Evolutionary conservation across 2,329 filamentous ascomycete genomes (phyloP).

Genomic region (Exophiala sp.): DNA sequence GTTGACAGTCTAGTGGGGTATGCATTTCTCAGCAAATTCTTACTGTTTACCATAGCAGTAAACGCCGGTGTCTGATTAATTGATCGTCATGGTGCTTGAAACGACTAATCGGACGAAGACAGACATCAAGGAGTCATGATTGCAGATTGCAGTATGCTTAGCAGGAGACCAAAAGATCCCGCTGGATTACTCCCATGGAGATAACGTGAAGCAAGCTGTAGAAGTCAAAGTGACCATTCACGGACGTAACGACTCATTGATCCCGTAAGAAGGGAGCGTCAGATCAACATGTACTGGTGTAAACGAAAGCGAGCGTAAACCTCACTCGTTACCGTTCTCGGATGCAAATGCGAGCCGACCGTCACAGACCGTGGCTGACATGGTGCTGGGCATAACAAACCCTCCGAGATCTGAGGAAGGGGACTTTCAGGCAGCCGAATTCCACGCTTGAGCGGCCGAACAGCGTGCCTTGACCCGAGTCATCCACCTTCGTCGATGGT

Average conservation of each 20-base stretch:
- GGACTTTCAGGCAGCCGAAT: neutral
- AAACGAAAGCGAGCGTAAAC: neutral
- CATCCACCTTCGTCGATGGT: too few species aligned
- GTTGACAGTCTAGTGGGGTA: neutral
- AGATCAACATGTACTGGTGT: neutral
- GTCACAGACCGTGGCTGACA: neutral
- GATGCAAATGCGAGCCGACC: conserved; percentile 2
- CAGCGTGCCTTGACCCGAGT: too few species aligned
- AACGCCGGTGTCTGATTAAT: too few species aligned
- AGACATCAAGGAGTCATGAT: neutral
- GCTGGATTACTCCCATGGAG: neutral
- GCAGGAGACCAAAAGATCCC: neutral
- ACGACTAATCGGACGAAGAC: neutral
- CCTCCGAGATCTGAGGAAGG: neutral
- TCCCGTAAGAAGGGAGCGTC: conserved; percentile 11
- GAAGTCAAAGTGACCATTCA: conserved; percentile 1
- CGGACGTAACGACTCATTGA: neutral
- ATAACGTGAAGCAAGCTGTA: conserved; percentile 1
- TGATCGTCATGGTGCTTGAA: too few species aligned
- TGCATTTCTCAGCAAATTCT: conserved; percentile 4
- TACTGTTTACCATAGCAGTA: too few species aligned
- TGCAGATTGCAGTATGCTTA: neutral
- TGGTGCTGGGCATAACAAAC: neutral
- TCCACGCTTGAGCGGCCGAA: too few species aligned
- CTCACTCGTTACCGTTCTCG: neutral